These are phyloP conservation scores for Coelastrella sp. DNA, from an alignment of 139 green algal species.

Conservation along the genomic window DNA sequence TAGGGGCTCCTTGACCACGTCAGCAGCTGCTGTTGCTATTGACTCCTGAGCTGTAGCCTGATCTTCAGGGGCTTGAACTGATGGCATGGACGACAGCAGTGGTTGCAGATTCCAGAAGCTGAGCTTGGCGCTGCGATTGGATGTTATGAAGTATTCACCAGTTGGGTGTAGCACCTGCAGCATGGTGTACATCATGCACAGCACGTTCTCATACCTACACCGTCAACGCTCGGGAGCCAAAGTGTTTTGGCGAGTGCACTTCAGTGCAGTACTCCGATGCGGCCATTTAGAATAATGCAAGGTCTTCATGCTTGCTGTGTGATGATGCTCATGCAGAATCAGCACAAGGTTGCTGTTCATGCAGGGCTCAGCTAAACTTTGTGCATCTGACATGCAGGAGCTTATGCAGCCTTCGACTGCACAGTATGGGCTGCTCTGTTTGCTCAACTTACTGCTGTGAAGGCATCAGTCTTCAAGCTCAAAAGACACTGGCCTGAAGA, in stretches of 20 bases:
- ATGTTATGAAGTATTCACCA: conserved; percentile 45
- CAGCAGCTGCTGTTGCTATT: background rate
- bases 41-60: background rate
- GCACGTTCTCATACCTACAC: too few relatives aligned
- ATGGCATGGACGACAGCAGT: background rate
- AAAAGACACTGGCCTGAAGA: conserved; percentile 46
- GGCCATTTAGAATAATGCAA: too few relatives aligned
- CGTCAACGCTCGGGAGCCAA: too few relatives aligned
- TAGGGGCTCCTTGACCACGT: background rate
- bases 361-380: too few relatives aligned
- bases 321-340: too few relatives aligned
- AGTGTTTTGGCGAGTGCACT: too few relatives aligned
- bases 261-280: too few relatives aligned
- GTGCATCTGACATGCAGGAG: too few relatives aligned
- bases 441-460: conserved; percentile 48
- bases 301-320: too few relatives aligned
- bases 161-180: conserved; percentile 54
- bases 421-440: too few relatives aligned
- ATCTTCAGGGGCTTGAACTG: background rate
- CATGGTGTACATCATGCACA: background rate
- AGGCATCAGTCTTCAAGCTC: conserved; percentile 47
- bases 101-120: conserved; percentile 37
- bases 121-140: conserved; percentile 45
- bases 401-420: too few relatives aligned
- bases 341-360: too few relatives aligned